These are phyloP conservation scores for Lentinula sp. DNA, from an alignment of 768 basidiomycete genomes.

Conservation along the genomic window DNA sequence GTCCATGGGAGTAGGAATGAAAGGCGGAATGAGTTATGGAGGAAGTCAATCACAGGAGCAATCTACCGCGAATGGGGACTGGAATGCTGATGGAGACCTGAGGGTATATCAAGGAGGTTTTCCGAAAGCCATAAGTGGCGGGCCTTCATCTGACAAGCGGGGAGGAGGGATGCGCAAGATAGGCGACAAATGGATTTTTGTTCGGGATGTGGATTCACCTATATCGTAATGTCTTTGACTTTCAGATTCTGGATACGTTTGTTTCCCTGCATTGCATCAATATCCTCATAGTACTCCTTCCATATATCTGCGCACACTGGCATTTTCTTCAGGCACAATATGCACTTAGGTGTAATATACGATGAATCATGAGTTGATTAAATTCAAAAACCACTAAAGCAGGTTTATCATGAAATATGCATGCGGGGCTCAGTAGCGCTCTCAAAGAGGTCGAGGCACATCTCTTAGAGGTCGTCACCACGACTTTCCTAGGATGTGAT, in stretches of 20 bases:
- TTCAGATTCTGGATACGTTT: neutral
- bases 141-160: neutral
- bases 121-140: neutral
- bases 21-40: neutral
- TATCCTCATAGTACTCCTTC: neutral
- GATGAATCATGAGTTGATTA: neutral
- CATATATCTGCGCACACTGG: neutral
- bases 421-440: no score
- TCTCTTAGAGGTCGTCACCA: no score
- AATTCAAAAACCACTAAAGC: neutral
- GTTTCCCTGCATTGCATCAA: neutral
- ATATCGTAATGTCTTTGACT: neutral
- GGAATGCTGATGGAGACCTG: neutral
- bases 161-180: constrained; percentile 4
- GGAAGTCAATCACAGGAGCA: neutral
- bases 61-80: neutral
- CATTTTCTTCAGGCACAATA: neutral
- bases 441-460: no score
- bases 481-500: no score
- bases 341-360: neutral
- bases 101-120: neutral
- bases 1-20: neutral
- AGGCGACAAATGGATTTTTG: constrained; percentile 6
- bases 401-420: no score
- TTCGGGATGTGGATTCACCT: neutral